These are phyloP conservation scores for Aspergillaceae sp. DNA, from an alignment of 2,329 filamentous ascomycete genomes.

Conservation along the genomic window DNA sequence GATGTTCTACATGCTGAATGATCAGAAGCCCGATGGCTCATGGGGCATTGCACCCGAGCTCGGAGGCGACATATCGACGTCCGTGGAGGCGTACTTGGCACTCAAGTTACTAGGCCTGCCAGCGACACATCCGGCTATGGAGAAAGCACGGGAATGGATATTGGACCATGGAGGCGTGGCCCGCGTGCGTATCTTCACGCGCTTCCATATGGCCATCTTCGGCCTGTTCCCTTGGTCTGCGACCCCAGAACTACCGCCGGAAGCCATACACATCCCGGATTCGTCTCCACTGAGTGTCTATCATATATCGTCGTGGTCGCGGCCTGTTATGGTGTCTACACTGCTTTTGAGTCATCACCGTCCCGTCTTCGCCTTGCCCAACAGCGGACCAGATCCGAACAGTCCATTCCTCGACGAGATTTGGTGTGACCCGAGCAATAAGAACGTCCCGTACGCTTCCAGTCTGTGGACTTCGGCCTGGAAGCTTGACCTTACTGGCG, in stretches of 20 bases:
- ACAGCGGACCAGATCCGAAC: slow-evolving; percentile 5
- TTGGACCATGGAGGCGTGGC: slow-evolving; percentile 19
- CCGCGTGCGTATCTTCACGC: slow-evolving; percentile 24
- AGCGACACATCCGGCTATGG: slow-evolving; percentile 5
- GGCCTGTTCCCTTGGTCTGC: slow-evolving; percentile 28
- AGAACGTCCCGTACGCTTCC: slow-evolving; percentile 11
- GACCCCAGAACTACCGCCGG: slow-evolving; percentile 24
- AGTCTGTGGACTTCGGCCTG: not conserved
- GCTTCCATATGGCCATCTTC: slow-evolving; percentile 22
- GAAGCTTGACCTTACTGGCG: not conserved
- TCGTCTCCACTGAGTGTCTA: slow-evolving; percentile 24
- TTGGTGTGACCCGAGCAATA: slow-evolving; percentile 17
- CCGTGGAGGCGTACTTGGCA: slow-evolving; percentile 27
- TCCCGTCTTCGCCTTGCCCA: slow-evolving; percentile 22
- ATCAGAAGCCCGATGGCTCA: slow-evolving; percentile 23
- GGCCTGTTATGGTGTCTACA: slow-evolving; percentile 7
- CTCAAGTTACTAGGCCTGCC: slow-evolving; percentile 24
- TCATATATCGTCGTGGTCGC: slow-evolving; percentile 15
- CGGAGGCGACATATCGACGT: slow-evolving; percentile 18
- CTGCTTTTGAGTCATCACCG: slow-evolving; percentile 18
- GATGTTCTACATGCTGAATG: slow-evolving; percentile 7
- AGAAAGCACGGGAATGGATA: slow-evolving; percentile 16
- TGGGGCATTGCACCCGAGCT: slow-evolving; percentile 20
- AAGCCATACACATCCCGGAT: slow-evolving; percentile 25
- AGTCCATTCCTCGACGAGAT: slow-evolving; percentile 26